A percentile compares a stretch with the other conserved stretches of the same genome.
These are phyloP conservation scores for Fusarium nygamai DNA, from an alignment of 2,329 filamentous ascomycete genomes.

Conservation along the genomic window DNA sequence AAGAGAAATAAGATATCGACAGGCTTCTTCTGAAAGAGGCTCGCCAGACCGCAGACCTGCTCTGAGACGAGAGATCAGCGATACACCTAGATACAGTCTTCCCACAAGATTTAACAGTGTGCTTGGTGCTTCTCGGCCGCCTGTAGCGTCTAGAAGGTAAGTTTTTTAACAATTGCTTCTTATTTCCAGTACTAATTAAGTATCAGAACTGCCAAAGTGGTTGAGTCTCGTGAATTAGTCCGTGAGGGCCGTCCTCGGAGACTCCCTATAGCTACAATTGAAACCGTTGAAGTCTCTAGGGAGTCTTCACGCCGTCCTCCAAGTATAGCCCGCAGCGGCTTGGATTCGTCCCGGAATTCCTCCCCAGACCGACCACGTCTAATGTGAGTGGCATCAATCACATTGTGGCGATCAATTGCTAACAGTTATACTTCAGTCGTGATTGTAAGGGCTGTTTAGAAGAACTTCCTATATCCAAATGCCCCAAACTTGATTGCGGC, in stretches of 20 bases:
- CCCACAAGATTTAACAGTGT: conserved; percentile 42
- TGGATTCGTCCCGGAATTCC: conserved; percentile 41
- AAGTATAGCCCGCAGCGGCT: conserved; percentile 43
- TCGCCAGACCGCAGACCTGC: conserved; percentile 44
- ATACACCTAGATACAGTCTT: conserved; percentile 43
- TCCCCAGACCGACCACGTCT: conserved; percentile 42
- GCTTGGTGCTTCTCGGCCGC: conserved; percentile 49
- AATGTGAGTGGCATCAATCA: conserved; percentile 34
- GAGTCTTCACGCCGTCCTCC: conserved; percentile 42
- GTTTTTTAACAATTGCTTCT: not conserved
- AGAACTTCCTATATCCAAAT: conserved; percentile 69
- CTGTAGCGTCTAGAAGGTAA: conserved; percentile 48
- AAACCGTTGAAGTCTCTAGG: conserved; percentile 36
- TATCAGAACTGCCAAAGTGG: conserved; percentile 35
- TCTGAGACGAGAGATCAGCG: conserved; percentile 44
- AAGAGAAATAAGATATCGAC: conserved; percentile 35
- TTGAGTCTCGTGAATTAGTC: conserved; percentile 36
- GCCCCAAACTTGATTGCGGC: conserved; percentile 78
- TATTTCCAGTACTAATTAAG: conserved; percentile 7
- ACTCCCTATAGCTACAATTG: conserved; percentile 12
- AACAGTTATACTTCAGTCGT: conserved; percentile 58
- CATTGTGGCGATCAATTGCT: not conserved
- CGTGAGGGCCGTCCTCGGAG: conserved; percentile 40
- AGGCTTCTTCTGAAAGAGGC: conserved; percentile 42
- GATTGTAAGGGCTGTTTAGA: conserved; percentile 80